Base-by-base conservation (phyloP, 805 yeast species). In the Blastobotrys muscicola region DNA sequence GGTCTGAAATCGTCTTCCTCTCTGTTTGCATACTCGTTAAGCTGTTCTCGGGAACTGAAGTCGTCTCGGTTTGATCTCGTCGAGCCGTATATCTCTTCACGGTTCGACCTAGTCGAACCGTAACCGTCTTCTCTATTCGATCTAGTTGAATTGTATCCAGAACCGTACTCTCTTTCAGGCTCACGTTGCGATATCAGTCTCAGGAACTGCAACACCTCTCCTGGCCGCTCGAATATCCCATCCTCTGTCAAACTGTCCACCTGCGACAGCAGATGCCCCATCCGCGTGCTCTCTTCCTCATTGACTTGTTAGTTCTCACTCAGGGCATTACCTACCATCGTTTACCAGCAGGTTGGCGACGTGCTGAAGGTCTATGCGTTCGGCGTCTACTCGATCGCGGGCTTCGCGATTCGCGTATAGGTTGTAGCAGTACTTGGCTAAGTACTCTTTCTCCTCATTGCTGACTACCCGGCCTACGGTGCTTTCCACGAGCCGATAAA, bases 211-310 rank as follows among this genome's bases (percentile, higher is more conserved):
- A 43, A 9, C 4, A 38, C 10, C 16, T 43, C 46, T 10, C 30
- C 42, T 7, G 46, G 42, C 36, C 39, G 23, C 13, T 26, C 16
- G 13, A 43, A 11, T 29, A 33, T 20, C 3, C 46, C 38, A 14
- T 23, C 26, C 2, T 33, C 43, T 20, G 16, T 10, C 23, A 40
- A n/a, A 8, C 14, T 29, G 20, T 38, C n/a, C 23, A 43, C 8
- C 29, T 42, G 30, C 33, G 46, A 38, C 20, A 39, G 43, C 11
- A 43, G 26, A 12, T 39, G 33, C 30, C 39, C 15, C 20, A 43
- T 33, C 15, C 45, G 37, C 15, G 36, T 14, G 6, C 26, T 20
- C 6, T 20, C 26, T 20, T 20, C 26, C 26, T 20, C 26, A 20
- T 20, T 20, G 26, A 20, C 26, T 20, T 20, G 26, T 20, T 20